These are phyloP conservation scores for Mycena olivaceomarginata DNA, from an alignment of 768 basidiomycete genomes.

Conservation along the genomic window DNA sequence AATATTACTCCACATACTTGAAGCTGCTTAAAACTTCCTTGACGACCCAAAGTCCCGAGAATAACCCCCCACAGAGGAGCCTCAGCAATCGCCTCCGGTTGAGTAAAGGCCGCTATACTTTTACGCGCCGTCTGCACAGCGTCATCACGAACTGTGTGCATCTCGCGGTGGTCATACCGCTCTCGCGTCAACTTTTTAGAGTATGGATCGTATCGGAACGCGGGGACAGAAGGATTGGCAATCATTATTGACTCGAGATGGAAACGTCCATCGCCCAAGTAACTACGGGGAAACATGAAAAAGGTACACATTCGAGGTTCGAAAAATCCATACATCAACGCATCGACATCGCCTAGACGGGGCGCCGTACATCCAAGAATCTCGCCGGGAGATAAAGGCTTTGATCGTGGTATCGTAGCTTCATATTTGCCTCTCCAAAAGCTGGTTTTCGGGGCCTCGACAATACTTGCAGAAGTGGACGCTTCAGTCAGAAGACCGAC, in stretches of 20 bases:
- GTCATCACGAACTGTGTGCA: slow-evolving; percentile 83
- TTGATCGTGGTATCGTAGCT: slow-evolving; percentile 86
- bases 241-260: slow-evolving; percentile 99
- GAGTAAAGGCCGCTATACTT: slow-evolving; percentile 67
- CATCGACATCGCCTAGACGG: slow-evolving; percentile 84
- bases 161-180: slow-evolving; percentile 91
- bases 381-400: slow-evolving; percentile 97
- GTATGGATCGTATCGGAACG: slow-evolving; percentile 99
- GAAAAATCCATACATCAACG: slow-evolving; percentile 84
- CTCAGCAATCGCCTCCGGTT: slow-evolving; percentile 24
- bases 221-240: slow-evolving; percentile 95
- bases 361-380: slow-evolving; percentile 98
- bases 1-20: slow-evolving; percentile 65
- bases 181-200: slow-evolving; percentile 98
- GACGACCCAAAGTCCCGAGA: slow-evolving; percentile 94
- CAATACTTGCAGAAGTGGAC: slow-evolving; percentile 2
- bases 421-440: slow-evolving; percentile 83
- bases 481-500: slow-evolving; percentile 25
- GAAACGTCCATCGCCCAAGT: slow-evolving; percentile 98
- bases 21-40: slow-evolving; percentile 94
- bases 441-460: slow-evolving; percentile 40
- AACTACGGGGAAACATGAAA: slow-evolving; percentile 68
- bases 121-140: slow-evolving; percentile 86
- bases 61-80: slow-evolving; percentile 90
- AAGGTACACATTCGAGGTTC: slow-evolving; percentile 10